Evolutionary conservation across 164 flowering plant genomes (phyloP).

Genomic region (Protea cynaroides): DNA sequence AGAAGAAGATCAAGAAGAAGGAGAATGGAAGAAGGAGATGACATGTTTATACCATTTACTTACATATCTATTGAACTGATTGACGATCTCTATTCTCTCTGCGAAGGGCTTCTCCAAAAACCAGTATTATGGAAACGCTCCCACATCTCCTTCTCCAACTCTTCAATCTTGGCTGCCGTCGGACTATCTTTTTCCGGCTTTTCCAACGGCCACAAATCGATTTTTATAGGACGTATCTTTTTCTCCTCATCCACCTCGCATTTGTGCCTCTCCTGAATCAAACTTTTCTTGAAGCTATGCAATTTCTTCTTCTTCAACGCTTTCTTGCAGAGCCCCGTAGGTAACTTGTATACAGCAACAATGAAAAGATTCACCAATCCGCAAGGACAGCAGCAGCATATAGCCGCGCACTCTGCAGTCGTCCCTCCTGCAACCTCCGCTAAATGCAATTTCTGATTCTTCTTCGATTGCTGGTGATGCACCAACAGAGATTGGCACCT

Average conservation of each 20-base stretch:
- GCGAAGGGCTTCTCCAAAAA: slow-evolving; percentile 88
- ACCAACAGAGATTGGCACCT: too few species aligned
- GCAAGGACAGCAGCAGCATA: slow-evolving; percentile 89
- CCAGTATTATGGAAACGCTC: slow-evolving; percentile 59
- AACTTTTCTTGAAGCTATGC: neutral
- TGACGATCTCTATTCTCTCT: slow-evolving; percentile 14
- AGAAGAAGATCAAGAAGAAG: neutral
- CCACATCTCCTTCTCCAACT: slow-evolving; percentile 87
- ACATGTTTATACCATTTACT: neutral
- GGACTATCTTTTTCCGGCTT: neutral
- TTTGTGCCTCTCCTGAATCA: slow-evolving; percentile 7
- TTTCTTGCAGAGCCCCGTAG: slow-evolving; percentile 63
- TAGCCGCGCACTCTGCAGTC: slow-evolving; percentile 76
- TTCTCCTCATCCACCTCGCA: slow-evolving; percentile 5
- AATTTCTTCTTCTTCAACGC: slow-evolving; percentile 38
- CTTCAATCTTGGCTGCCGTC: slow-evolving; percentile 26
- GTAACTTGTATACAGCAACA: slow-evolving; percentile 65
- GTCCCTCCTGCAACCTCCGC: slow-evolving; percentile 83
- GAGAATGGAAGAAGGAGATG: too few species aligned
- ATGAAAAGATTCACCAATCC: slow-evolving; percentile 47
- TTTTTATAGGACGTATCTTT: too few species aligned
- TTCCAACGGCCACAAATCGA: too few species aligned
- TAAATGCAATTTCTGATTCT: neutral
- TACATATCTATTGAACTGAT: too few species aligned
- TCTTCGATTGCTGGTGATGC: too few species aligned